Conservation (phyloP, 257 asterid genomes). For the Plectranthus barbatus region DNA sequence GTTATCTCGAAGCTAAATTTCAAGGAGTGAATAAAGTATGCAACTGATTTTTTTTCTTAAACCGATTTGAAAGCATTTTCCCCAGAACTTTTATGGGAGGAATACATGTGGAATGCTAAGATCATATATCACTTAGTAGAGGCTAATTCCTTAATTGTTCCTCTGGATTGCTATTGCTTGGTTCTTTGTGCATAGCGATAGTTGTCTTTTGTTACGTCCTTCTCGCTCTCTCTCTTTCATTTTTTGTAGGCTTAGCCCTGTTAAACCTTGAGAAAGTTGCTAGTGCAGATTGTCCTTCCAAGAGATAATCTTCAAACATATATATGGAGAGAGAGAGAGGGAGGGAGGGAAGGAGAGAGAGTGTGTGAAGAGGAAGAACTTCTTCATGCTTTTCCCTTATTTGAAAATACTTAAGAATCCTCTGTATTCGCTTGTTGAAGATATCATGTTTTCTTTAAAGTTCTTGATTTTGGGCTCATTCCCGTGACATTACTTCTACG, state of each 20-base stretch:
- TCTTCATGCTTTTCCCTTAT: too few relatives aligned
- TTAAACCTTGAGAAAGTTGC: neutral
- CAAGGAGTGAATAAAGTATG: neutral
- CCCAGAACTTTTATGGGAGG: neutral
- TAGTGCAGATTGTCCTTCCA: neutral
- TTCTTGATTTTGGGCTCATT: neutral
- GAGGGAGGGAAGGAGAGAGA: too few relatives aligned
- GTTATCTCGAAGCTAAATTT: neutral
- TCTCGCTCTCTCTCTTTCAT: neutral
- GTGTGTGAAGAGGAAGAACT: too few relatives aligned
- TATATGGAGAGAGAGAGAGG: too few relatives aligned
- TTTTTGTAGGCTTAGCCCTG: neutral
- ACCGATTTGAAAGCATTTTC: too few relatives aligned
- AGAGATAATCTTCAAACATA: too few relatives aligned
- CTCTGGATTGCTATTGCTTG: neutral
- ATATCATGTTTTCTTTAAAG: neutral
- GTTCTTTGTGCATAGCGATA: neutral
- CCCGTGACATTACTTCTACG: neutral
- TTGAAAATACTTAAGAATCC: too few relatives aligned
- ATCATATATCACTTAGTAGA: slow-evolving; percentile 4
- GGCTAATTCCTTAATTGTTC: neutral
- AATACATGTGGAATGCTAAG: neutral
- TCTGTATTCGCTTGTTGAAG: neutral
- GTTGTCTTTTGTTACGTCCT: neutral
- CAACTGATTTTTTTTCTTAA: too few relatives aligned